Percentiles rank a stretch among this genome's conserved stretches.
Evolutionary conservation across 257 asterid genomes (phyloP).

Genomic region (Orobanche coerulescens): DNA sequence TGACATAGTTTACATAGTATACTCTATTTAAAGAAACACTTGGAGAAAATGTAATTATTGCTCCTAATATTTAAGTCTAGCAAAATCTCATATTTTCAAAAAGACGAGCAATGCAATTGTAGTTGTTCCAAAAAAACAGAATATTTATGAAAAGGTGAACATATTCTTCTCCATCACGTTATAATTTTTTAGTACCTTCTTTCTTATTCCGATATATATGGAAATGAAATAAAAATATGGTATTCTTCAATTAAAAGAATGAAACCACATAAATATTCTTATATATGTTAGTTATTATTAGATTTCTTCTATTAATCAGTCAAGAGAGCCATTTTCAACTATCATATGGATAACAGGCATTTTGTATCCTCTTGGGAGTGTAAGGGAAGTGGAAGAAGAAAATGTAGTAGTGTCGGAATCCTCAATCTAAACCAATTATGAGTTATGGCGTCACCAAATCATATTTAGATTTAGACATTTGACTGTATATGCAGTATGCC

Average conservation of each 20-base stretch:
- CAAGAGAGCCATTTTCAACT: constrained; percentile 1
- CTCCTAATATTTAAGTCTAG: neutral
- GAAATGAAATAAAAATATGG: neutral
- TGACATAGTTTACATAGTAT: neutral
- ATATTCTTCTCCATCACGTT: neutral
- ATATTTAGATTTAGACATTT: neutral
- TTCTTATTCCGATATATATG: neutral
- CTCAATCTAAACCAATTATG: neutral
- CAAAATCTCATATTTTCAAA: neutral
- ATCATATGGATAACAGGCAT: neutral
- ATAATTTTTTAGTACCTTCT: neutral
- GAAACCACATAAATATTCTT: neutral
- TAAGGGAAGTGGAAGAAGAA: neutral
- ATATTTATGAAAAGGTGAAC: neutral
- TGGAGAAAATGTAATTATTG: neutral
- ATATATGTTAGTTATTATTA: neutral
- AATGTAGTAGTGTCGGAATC: neutral
- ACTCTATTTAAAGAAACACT: neutral
- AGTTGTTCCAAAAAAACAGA: neutral
- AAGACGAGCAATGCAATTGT: neutral
- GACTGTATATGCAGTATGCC: neutral
- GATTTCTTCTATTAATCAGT: neutral
- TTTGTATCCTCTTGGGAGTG: neutral
- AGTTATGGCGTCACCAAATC: neutral
- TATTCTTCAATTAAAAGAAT: neutral